These are phyloP conservation scores for Talaromyces atroroseus DNA, from an alignment of 2,329 filamentous ascomycete species.

Conservation along the genomic window DNA sequence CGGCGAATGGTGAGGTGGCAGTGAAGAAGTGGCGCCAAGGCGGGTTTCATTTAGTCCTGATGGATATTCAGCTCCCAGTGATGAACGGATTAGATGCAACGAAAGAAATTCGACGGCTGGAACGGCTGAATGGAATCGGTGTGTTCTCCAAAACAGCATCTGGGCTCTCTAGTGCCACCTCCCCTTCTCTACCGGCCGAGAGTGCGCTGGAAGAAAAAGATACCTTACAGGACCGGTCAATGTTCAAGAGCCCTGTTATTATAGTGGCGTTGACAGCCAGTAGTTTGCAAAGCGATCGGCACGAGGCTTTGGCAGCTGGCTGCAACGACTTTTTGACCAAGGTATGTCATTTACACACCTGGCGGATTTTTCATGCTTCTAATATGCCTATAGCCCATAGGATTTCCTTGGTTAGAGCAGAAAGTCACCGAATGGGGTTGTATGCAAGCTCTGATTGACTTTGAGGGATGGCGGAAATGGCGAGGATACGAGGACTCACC, in stretches of 20 bases:
- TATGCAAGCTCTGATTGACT: slow-evolving; percentile 98
- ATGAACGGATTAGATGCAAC: slow-evolving; percentile 96
- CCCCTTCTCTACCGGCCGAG: slow-evolving; percentile 18
- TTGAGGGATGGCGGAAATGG: slow-evolving; percentile 97
- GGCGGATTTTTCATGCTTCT: neutral
- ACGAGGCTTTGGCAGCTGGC: slow-evolving; percentile 88
- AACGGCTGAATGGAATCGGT: slow-evolving; percentile 85
- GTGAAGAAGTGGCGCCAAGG: slow-evolving; percentile 89
- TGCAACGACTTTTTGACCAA: slow-evolving; percentile 99
- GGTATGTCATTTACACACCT: slow-evolving; percentile 48
- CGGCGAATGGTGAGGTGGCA: slow-evolving; percentile 89
- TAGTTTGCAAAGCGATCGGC: slow-evolving; percentile 87
- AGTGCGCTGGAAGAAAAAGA: slow-evolving; percentile 32
- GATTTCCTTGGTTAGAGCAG: slow-evolving; percentile 93
- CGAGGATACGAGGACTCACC: slow-evolving; percentile 62
- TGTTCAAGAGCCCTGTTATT: slow-evolving; percentile 96
- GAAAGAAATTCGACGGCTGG: slow-evolving; percentile 83
- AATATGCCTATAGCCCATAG: slow-evolving; percentile 65
- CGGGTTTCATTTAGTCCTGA: slow-evolving; percentile 91
- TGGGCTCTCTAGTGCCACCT: slow-evolving; percentile 44
- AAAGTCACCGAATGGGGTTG: slow-evolving; percentile 99
- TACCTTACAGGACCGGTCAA: slow-evolving; percentile 31
- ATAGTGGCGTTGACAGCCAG: slow-evolving; percentile 95
- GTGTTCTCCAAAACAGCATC: slow-evolving; percentile 71
- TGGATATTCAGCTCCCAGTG: slow-evolving; percentile 96